Percentiles rank a stretch among this genome's conserved stretches.
Conservation (phyloP, 495 filamentous ascomycete species). For the Penicillium taxi region DNA sequence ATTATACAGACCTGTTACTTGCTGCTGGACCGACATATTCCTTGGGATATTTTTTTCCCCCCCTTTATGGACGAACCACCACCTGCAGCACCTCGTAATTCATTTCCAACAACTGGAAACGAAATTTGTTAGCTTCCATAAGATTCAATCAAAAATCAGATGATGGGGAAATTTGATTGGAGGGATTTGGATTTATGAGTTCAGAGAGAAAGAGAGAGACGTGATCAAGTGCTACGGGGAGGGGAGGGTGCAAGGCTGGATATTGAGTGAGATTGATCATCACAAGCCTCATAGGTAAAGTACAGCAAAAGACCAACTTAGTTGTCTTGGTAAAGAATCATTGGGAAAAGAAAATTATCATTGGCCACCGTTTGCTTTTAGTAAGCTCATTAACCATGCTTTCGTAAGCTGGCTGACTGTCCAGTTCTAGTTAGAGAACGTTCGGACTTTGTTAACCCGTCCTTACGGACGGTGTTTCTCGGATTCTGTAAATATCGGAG, state of each 20-base stretch:
- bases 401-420: no score
- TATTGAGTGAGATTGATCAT: constrained; percentile 20
- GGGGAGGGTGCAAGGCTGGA: constrained; percentile 4
- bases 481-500: constrained; percentile 51
- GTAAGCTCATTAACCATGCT: no score
- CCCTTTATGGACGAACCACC: no score
- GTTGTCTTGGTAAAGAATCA: constrained; percentile 14
- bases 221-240: constrained; percentile 9
- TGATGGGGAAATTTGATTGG: neutral
- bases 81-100: no score
- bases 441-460: no score
- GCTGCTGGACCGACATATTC: no score
- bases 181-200: neutral
- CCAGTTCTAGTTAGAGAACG: no score
- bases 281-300: constrained; percentile 35
- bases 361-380: constrained; percentile 32
- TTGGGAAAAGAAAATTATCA: constrained; percentile 21
- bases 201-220: neutral
- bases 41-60: no score
- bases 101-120: no score
- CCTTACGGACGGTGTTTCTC: constrained; percentile 77
- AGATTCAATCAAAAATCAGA: constrained; percentile 13
- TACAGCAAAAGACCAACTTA: constrained; percentile 40
- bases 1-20: no score
- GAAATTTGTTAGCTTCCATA: constrained; percentile 37